Evolutionary conservation across 2,329 filamentous ascomycete species (phyloP), one percentile per base, ranked within the genome.

Genomic region (Verticillium longisporum): DNA sequence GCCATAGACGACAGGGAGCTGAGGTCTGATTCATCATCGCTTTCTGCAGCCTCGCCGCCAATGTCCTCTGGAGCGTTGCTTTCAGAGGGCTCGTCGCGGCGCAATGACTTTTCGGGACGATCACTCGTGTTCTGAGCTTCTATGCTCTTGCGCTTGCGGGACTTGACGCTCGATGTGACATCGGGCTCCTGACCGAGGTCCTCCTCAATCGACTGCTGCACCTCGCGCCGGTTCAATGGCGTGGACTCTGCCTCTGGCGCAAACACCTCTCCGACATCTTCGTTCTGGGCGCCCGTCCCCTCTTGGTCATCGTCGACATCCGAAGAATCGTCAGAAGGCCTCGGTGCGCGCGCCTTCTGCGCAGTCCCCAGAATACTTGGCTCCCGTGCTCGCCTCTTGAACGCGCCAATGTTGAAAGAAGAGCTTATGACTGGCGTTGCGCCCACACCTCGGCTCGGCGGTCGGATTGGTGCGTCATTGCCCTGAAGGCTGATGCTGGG

Each of bases 171-270:
- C 5, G 76, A 68, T 33, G 69, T 60, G 21, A 63, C 68, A 14
- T 65, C 66, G n/a, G 59, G n/a, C 15, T 56, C 64, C 26, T 64
- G 63, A 15, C 65, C 66, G 7, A 61, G 61, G 18, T 65, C 70
- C 55, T 63, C 50, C 18, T 59, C 58, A 62, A 34, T 71, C 68
- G 41, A n/a, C 14, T 61, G 62, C n/a, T 71, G 71, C 50, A 73
- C 75, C 63, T 76, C 81, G 38, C 76, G 75, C 21, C 80, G 73
- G 61, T 85, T 82, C 32, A 88, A 68, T 3, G 88, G 88, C 6
- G 88, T 91, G 15, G 87, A 88, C 73, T 89, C 87, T 33, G 85
- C 86, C 61, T 90, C 86, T 0, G 81, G 88, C 58, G 77, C 80
- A 68, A 85, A 88, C 66, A 83, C 74, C 78, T 82, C 67, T 66